A percentile compares a stretch with the other conserved stretches of the same genome.
These are phyloP conservation scores for Inga oerstediana DNA, from an alignment of 306 rosid species.

Conservation along the genomic window DNA sequence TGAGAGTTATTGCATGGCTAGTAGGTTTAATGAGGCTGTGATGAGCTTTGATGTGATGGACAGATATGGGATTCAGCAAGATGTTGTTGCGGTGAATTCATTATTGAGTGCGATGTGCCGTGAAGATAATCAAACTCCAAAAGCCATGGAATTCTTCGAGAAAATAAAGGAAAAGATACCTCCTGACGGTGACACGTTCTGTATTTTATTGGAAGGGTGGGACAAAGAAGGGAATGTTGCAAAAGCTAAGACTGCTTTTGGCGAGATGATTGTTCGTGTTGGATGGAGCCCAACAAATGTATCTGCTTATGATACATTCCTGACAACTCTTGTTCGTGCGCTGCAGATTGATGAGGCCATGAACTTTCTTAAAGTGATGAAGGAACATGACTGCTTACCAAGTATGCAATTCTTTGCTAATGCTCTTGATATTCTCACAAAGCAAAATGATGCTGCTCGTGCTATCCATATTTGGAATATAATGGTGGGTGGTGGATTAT, in stretches of 20 bases:
- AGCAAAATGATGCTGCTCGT: slow-evolving; percentile 41
- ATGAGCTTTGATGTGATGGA: slow-evolving; percentile 75
- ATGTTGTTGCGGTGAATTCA: slow-evolving; percentile 60
- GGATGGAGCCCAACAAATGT: slow-evolving; percentile 58
- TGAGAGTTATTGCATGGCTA: slow-evolving; percentile 59
- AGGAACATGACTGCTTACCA: slow-evolving; percentile 59
- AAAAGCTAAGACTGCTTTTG: slow-evolving; percentile 52
- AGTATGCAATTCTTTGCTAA: slow-evolving; percentile 64
- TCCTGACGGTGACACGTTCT: slow-evolving; percentile 59
- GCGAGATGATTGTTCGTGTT: slow-evolving; percentile 53
- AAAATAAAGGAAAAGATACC: slow-evolving; percentile 51
- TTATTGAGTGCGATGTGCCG: slow-evolving; percentile 63
- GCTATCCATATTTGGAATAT: slow-evolving; percentile 66
- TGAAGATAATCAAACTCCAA: slow-evolving; percentile 44
- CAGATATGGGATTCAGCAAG: slow-evolving; percentile 51
- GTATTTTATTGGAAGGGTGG: slow-evolving; percentile 69
- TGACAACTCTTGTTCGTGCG: slow-evolving; percentile 52
- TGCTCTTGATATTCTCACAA: slow-evolving; percentile 57
- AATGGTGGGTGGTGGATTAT: slow-evolving; percentile 46
- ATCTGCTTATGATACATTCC: slow-evolving; percentile 56
- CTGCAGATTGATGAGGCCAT: slow-evolving; percentile 47
- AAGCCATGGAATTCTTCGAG: slow-evolving; percentile 52
- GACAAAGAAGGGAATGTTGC: slow-evolving; percentile 62
- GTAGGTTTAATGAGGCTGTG: slow-evolving; percentile 56
- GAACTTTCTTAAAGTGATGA: slow-evolving; percentile 49